Percentiles rank a stretch among this genome's conserved stretches.
Conservation (phyloP, 2,329 filamentous ascomycete genomes). For the Hypoxylon sp. region DNA sequence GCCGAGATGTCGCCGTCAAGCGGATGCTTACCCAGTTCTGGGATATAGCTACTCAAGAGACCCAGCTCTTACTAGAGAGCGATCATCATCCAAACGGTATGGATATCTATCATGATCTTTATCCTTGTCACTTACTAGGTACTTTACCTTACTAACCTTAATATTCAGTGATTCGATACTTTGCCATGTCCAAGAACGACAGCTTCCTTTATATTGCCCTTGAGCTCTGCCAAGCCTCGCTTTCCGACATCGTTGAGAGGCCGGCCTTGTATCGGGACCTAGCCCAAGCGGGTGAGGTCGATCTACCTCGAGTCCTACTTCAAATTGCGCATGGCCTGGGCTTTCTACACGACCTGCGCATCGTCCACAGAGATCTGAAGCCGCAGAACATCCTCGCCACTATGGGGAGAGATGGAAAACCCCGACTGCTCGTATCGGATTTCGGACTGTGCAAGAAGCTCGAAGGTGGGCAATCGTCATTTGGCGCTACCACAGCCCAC, state of each 20-base stretch:
- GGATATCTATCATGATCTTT: constrained; percentile 29
- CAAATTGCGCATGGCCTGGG: constrained; percentile 91
- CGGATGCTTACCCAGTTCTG: constrained; percentile 96
- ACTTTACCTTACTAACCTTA: constrained; percentile 42
- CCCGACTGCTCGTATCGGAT: constrained; percentile 94
- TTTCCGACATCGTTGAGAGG: constrained; percentile 90
- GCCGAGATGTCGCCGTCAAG: constrained; percentile 93
- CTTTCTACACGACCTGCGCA: constrained; percentile 89
- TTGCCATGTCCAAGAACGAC: constrained; percentile 86
- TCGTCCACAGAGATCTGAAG: constrained; percentile 97
- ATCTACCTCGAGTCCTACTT: constrained; percentile 82
- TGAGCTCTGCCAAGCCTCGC: constrained; percentile 91
- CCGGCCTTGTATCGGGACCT: constrained; percentile 75
- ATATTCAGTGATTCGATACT: constrained; percentile 86
- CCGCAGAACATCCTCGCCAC: constrained; percentile 96
- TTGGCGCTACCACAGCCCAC: constrained; percentile 92
- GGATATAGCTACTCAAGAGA: constrained; percentile 94
- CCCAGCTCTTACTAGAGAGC: constrained; percentile 88
- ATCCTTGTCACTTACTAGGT: constrained; percentile 6
- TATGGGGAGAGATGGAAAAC: constrained; percentile 74
- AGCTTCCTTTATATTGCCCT: constrained; percentile 97
- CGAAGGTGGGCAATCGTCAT: constrained; percentile 92
- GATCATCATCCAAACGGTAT: constrained; percentile 90
- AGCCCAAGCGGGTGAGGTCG: constrained; percentile 76
- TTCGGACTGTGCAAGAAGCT: constrained; percentile 98